Base-by-base conservation (phyloP, 768 basidiomycete species). In the Mrakia blollopis region DNA sequence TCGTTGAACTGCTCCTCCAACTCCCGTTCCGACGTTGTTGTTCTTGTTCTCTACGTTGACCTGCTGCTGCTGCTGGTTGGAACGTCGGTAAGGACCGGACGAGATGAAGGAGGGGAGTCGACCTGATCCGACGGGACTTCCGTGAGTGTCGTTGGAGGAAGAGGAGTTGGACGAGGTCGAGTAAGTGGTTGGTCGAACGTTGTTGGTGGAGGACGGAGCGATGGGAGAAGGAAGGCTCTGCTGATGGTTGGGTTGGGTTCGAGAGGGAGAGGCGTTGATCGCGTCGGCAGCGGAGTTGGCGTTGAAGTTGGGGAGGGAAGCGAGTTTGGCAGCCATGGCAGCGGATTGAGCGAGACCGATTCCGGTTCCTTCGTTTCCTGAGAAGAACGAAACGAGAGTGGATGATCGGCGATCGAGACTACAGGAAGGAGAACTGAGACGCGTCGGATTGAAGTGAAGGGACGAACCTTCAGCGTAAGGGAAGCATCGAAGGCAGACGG, bases 281-380 rank as follows among this genome's bases (percentile, higher is more conserved):
- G 7, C 2, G 9, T 10, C 47, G 57, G 25, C 57, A 10, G 16
- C 23, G 23, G 32, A 6, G 37, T 41, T 68, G 65, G 65, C 35
- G 35, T 35, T 68, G 37, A 41, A 68, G 25, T 13, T 39, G 35
- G 65, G 65, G 13, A 68, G 32, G 21, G 65, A 35, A 23, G 73
- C 73, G 62, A 74, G 73, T 44, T 74, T 62, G 25, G 73, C 57
- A 63, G 57, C 73, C 41, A 74, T 41, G 2, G 44, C n/a, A 50
- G 57, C 73, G 13, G 62, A 74, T 62, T 62, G 61, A 65, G 73
- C 73, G 62, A 74, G 63, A 28, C 47, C 47, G 63, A 62, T 23
- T 32, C 73, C 73, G 21, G 61, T 37, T n/a, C 62, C 44, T 30
- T 74, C 73, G 63, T 74, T 74, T 39, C 73, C 72, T 44, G 50